Percentiles rank a stretch among this genome's conserved stretches.
phyloP scores from a whole-genome alignment of 2,329 filamentous ascomycete genomes.

The Verticillium albo-atrum region DNA sequence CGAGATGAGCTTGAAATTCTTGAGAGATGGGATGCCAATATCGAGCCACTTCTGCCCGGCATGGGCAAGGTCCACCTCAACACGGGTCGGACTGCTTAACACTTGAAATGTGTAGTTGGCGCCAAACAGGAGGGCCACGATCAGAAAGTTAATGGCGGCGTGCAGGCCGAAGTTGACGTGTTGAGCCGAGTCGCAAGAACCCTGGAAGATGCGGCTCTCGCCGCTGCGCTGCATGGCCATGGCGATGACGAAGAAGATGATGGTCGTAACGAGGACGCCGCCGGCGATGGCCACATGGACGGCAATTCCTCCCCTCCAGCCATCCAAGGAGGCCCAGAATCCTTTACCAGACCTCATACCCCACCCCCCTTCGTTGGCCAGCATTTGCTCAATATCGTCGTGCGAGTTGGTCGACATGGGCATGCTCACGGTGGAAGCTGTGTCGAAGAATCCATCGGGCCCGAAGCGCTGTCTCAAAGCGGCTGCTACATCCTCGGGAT shows the following conservation, averaged over 20 bases:
- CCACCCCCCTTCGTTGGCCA: slow-evolving; percentile 12
- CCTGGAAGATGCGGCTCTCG: slow-evolving; percentile 31
- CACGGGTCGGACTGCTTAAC: slow-evolving; percentile 48
- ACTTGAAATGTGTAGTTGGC: slow-evolving; percentile 52
- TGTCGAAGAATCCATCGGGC: slow-evolving; percentile 6
- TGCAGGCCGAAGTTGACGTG: slow-evolving; percentile 36
- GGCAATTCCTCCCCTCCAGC: slow-evolving; percentile 45
- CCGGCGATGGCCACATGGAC: slow-evolving; percentile 36
- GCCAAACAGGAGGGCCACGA: slow-evolving; percentile 38
- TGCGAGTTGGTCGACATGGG: not conserved
- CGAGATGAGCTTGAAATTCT: slow-evolving; percentile 42
- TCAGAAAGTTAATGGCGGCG: slow-evolving; percentile 38
- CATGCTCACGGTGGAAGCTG: slow-evolving; percentile 2
- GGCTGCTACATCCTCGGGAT: slow-evolving; percentile 21
- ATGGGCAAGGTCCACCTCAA: slow-evolving; percentile 43
- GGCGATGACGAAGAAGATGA: slow-evolving; percentile 34
- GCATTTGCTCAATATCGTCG: slow-evolving; percentile 10
- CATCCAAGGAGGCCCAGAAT: slow-evolving; percentile 22
- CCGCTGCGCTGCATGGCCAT: slow-evolving; percentile 26
- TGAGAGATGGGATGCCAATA: slow-evolving; percentile 47
- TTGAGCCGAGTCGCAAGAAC: slow-evolving; percentile 30
- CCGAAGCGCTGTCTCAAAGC: not conserved
- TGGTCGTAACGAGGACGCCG: slow-evolving; percentile 29
- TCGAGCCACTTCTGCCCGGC: slow-evolving; percentile 43
- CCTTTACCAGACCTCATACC: slow-evolving; percentile 15